phyloP scores from a whole-genome alignment of 371 early-diverging fungal species.

The Circinella minor region DNA sequence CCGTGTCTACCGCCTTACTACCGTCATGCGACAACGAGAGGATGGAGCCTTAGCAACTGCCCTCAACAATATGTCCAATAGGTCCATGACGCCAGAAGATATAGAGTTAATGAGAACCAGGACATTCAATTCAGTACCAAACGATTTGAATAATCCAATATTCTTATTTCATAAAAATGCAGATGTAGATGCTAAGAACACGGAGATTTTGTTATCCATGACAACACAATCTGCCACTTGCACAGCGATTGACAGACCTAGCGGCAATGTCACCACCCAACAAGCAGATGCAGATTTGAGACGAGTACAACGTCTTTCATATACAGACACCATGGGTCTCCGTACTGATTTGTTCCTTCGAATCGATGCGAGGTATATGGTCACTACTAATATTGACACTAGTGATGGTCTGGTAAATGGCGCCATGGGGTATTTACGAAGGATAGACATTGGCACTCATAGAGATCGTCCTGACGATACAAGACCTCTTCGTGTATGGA shows the following conservation, averaged over 20 bases:
- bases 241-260: neutral
- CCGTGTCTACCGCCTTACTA: conserved; percentile 7
- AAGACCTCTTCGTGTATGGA: neutral
- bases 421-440: neutral
- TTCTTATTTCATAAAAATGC: neutral
- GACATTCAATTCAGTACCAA: neutral
- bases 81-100: conserved; percentile 10
- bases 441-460: neutral
- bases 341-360: neutral
- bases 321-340: neutral
- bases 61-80: conserved; percentile 12
- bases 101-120: neutral
- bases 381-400: neutral
- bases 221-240: neutral
- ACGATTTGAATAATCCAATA: neutral
- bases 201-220: neutral
- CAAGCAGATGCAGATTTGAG: neutral
- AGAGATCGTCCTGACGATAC: neutral
- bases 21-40: conserved; percentile 17
- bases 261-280: neutral
- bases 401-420: conserved; percentile 4
- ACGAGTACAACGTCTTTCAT: neutral
- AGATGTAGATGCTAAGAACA: neutral
- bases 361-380: neutral
- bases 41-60: conserved; percentile 13